These are phyloP conservation scores for Microbotryomycetes sp. DNA, from an alignment of 1,284 basidiomycete genomes.

Conservation along the genomic window DNA sequence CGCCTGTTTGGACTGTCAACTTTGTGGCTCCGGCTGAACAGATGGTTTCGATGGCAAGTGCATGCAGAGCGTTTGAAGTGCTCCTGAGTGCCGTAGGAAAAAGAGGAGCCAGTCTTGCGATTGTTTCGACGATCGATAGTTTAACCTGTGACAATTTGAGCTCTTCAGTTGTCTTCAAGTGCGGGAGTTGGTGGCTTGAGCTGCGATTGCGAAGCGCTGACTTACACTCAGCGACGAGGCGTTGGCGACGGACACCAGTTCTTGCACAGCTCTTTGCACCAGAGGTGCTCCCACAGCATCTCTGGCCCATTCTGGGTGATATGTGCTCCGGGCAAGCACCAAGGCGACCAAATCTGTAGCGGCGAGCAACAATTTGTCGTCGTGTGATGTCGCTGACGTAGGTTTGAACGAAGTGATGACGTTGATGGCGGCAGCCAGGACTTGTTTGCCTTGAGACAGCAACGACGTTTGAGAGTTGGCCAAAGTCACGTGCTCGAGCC, in stretches of 20 bases:
- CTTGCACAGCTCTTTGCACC: slow-evolving; percentile 21
- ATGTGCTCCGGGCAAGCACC: slow-evolving; percentile 22
- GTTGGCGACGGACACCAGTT: slow-evolving; percentile 6
- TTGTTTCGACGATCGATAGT: slow-evolving; percentile 12
- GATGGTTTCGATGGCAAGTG: slow-evolving; percentile 20
- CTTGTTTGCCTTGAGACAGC: slow-evolving; percentile 14
- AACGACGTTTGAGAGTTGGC: slow-evolving; percentile 14
- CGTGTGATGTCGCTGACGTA: not conserved
- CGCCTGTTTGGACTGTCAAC: slow-evolving; percentile 4
- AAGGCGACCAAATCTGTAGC: slow-evolving; percentile 15
- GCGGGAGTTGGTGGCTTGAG: not conserved
- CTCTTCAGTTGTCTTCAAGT: too few species aligned
- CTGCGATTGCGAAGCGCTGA: not conserved
- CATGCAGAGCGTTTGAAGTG: slow-evolving; percentile 19
- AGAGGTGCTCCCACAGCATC: slow-evolving; percentile 27
- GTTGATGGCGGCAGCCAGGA: slow-evolving; percentile 9
- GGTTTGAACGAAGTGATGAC: slow-evolving; percentile 2
- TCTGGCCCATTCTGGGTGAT: slow-evolving; percentile 31
- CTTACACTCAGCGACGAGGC: slow-evolving; percentile 1
- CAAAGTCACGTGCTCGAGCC: slow-evolving; percentile 20
- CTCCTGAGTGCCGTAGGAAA: slow-evolving; percentile 30
- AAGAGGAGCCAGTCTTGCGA: slow-evolving; percentile 23
- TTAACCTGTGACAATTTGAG: slow-evolving; percentile 12
- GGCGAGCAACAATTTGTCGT: slow-evolving; percentile 13
- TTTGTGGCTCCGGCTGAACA: not conserved